These are phyloP conservation scores for Trebouxia sp. DNA, from an alignment of 139 green algal species.

Conservation along the genomic window DNA sequence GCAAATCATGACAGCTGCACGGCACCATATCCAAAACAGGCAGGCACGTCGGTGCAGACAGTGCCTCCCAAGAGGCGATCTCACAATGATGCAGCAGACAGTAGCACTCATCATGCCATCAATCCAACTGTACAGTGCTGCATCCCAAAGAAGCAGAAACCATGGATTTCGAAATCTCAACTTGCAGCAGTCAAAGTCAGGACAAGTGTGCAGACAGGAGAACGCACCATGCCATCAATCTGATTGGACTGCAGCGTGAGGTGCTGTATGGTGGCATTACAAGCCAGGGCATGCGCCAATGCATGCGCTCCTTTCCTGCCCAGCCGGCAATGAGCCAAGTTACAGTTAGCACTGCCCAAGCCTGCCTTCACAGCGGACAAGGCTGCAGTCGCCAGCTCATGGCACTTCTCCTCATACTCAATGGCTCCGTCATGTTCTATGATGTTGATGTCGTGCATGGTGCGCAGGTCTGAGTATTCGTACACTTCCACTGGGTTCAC, in stretches of 20 bases:
- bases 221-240: slow-evolving; percentile 38
- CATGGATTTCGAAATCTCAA: too few relatives aligned
- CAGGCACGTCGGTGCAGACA: too few relatives aligned
- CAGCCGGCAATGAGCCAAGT: slow-evolving; percentile 62
- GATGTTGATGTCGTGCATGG: slow-evolving; percentile 5
- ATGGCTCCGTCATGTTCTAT: background rate
- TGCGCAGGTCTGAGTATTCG: background rate
- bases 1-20: too few relatives aligned
- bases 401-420: slow-evolving; percentile 27
- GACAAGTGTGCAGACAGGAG: too few relatives aligned
- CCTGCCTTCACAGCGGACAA: slow-evolving; percentile 27
- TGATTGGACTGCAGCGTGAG: slow-evolving; percentile 61
- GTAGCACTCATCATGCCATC: too few relatives aligned
- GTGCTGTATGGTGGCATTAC: slow-evolving; percentile 53
- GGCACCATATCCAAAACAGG: too few relatives aligned
- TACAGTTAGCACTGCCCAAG: slow-evolving; percentile 32
- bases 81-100: too few relatives aligned
- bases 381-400: slow-evolving; percentile 19
- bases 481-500: slow-evolving; percentile 1
- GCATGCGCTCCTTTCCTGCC: slow-evolving; percentile 50
- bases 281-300: slow-evolving; percentile 52
- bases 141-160: too few relatives aligned
- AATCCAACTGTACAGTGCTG: too few relatives aligned
- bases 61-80: too few relatives aligned
- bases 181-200: too few relatives aligned